Evolutionary conservation across 2,329 filamentous ascomycete species (phyloP).

Genomic region (Aspergillus fischeri): DNA sequence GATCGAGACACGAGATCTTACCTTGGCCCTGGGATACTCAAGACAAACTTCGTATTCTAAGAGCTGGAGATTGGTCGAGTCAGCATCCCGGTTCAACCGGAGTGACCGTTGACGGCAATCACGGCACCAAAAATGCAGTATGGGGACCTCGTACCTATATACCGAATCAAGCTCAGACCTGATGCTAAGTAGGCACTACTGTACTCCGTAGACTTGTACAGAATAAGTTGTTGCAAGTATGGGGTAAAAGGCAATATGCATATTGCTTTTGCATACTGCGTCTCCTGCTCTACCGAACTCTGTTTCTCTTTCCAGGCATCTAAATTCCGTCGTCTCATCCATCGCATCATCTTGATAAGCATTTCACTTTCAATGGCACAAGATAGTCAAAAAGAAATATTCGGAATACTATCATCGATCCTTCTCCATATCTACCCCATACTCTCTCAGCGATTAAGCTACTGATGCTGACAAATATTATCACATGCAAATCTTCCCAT

Average conservation of each 20-base stretch:
- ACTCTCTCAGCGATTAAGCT: neutral
- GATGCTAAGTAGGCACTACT: neutral
- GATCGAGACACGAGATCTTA: neutral
- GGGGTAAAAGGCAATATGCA: neutral
- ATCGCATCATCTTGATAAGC: neutral
- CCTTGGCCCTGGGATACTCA: neutral
- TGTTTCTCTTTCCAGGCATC: neutral
- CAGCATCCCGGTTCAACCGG: neutral
- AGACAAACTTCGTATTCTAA: neutral
- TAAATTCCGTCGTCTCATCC: neutral
- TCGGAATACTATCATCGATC: neutral
- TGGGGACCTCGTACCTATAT: too few relatives aligned
- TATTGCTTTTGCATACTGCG: neutral
- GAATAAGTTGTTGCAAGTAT: neutral
- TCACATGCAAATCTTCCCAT: neutral
- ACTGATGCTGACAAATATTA: neutral
- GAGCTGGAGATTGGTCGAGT: neutral
- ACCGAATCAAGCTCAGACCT: neutral
- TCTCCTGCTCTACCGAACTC: neutral
- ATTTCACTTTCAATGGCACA: too few relatives aligned
- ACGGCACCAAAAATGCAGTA: neutral
- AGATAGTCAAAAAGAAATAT: neutral
- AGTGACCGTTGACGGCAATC: neutral
- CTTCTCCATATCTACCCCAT: neutral
- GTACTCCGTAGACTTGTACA: neutral